Conservation (phyloP, 2,329 filamentous ascomycete species). For the Hirsutella thompsonii region DNA sequence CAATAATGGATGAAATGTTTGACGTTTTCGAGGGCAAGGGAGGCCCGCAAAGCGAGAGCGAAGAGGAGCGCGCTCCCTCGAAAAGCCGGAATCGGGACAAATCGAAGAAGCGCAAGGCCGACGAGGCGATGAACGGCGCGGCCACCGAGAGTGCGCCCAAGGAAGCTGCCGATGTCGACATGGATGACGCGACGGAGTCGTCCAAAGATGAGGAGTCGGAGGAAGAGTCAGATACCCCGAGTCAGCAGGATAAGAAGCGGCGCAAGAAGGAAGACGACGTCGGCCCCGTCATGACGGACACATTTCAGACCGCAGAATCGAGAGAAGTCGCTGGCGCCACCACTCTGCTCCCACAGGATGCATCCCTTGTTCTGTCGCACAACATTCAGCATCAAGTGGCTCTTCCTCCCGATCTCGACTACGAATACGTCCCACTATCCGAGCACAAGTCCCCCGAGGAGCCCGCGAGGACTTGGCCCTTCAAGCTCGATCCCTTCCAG, state of each 20-base stretch:
- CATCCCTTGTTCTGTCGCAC: slow-evolving; percentile 75
- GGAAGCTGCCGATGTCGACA: slow-evolving; percentile 16
- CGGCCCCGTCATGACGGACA: slow-evolving; percentile 71
- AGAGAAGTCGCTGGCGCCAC: slow-evolving; percentile 75
- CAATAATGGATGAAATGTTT: slow-evolving; percentile 64
- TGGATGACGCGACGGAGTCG: slow-evolving; percentile 27
- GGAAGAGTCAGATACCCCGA: slow-evolving; percentile 28
- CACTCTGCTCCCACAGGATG: slow-evolving; percentile 51
- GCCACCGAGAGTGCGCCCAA: slow-evolving; percentile 5
- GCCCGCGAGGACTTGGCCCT: slow-evolving; percentile 73
- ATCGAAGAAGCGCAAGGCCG: slow-evolving; percentile 78
- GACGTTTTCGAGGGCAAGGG: slow-evolving; percentile 63
- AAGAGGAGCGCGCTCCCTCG: slow-evolving; percentile 30
- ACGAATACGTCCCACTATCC: slow-evolving; percentile 89
- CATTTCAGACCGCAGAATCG: slow-evolving; percentile 89
- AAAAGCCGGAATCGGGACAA: slow-evolving; percentile 42
- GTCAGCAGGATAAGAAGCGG: slow-evolving; percentile 47
- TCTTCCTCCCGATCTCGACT: slow-evolving; percentile 83
- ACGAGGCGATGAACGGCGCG: slow-evolving; percentile 57
- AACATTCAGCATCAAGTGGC: slow-evolving; percentile 98
- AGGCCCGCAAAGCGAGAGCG: slow-evolving; percentile 25
- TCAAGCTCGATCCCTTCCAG: slow-evolving; percentile 95
- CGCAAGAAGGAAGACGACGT: slow-evolving; percentile 54
- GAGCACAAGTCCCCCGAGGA: slow-evolving; percentile 82
- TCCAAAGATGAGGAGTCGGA: slow-evolving; percentile 22